Conservation (phyloP, 768 basidiomycete species). For the Coprinellus aureogranulatus region DNA sequence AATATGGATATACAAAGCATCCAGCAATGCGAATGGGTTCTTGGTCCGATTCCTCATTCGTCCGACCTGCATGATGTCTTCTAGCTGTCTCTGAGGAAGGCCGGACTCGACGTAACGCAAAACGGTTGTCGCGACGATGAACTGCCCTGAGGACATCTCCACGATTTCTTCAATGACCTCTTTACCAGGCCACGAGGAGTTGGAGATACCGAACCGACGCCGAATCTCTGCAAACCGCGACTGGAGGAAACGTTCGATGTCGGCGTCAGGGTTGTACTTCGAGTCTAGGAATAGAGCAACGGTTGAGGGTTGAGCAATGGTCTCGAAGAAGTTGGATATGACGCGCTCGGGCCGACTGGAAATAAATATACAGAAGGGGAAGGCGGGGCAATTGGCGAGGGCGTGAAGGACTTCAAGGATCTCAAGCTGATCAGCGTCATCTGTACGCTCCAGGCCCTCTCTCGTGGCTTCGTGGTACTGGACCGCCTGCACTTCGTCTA, state of each 20-base stretch:
- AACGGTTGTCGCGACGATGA: slow-evolving; percentile 14
- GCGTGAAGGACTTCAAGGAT: neutral
- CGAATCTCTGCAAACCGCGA: neutral
- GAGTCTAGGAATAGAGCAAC: neutral
- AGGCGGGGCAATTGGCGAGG: neutral
- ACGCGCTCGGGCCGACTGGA: neutral
- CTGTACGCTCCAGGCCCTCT: neutral
- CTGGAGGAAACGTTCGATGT: neutral
- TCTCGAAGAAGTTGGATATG: neutral
- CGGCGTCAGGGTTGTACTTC: neutral
- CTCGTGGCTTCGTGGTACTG: no score
- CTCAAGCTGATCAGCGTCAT: neutral
- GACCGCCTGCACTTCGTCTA: slow-evolving; percentile 23
- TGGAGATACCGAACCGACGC: slow-evolving; percentile 1
- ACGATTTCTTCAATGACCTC: neutral
- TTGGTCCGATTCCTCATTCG: neutral
- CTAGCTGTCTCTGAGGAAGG: slow-evolving; percentile 11
- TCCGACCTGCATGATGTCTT: neutral
- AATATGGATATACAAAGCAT: slow-evolving; percentile 1
- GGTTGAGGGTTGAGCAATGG: neutral
- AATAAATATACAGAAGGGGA: neutral
- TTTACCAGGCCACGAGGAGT: neutral
- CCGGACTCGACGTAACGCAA: slow-evolving; percentile 6
- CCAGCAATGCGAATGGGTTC: neutral
- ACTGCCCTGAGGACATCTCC: slow-evolving; percentile 12